These are phyloP conservation scores for Massariosphaeria phaeospora DNA, from an alignment of 495 filamentous ascomycete species.

Conservation along the genomic window DNA sequence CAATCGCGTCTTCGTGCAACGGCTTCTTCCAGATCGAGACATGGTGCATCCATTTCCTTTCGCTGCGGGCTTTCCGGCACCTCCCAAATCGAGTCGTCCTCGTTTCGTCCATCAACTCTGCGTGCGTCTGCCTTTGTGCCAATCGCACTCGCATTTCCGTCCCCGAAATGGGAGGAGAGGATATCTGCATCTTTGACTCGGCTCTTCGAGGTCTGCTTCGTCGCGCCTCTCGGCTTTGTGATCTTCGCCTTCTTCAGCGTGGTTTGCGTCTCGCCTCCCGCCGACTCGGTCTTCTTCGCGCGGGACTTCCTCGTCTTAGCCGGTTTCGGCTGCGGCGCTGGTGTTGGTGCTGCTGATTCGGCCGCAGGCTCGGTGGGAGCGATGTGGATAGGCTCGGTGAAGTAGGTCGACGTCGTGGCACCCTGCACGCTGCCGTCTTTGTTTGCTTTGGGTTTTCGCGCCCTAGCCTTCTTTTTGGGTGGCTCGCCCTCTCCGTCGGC, in stretches of 20 bases:
- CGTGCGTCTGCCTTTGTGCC: not conserved
- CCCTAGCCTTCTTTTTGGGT: constrained; percentile 18
- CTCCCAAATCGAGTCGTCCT: constrained; percentile 13
- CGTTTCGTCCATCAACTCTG: not conserved
- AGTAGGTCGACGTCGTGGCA: not conserved
- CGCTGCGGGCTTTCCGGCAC: constrained; percentile 12
- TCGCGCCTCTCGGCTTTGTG: constrained; percentile 17
- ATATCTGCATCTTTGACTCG: not conserved
- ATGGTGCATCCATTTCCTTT: not conserved
- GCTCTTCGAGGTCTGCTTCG: not conserved
- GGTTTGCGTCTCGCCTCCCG: constrained; percentile 15
- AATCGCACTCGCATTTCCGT: not conserved
- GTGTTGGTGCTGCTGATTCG: not conserved
- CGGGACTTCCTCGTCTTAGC: constrained; percentile 27
- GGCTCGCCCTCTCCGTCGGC: not conserved
- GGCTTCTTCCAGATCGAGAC: constrained; percentile 44
- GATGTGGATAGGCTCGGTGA: not conserved
- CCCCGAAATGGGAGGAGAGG: constrained; percentile 12
- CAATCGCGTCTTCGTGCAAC: constrained; percentile 50
- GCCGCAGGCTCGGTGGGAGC: not conserved
- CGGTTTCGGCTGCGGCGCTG: constrained; percentile 5
- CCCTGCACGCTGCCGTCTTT: not conserved
- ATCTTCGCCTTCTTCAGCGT: constrained; percentile 30
- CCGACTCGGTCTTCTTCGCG: constrained; percentile 20
- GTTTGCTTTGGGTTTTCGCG: constrained; percentile 8